Evolutionary conservation across 2,329 filamentous ascomycete genomes (phyloP).

Genomic region (Diaporthe eres): DNA sequence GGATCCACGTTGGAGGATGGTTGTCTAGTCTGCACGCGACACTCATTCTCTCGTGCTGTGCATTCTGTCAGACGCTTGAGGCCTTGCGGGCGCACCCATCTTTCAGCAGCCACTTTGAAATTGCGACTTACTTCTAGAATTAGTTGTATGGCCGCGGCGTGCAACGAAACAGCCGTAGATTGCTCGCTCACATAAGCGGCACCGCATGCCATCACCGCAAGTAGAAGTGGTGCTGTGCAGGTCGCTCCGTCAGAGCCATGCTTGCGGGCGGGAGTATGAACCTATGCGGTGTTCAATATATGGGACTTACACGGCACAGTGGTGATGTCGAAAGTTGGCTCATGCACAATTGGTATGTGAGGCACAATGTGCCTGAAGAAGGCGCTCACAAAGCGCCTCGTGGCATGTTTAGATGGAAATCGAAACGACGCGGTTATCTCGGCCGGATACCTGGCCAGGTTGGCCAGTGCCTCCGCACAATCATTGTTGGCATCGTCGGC

Average conservation of each 20-base stretch:
- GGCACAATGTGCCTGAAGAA: not conserved
- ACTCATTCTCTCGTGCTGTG: not conserved
- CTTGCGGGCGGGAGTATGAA: not conserved
- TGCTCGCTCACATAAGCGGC: constrained; percentile 1
- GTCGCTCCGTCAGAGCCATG: not conserved
- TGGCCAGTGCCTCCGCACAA: not conserved
- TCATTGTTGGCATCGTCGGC: not conserved
- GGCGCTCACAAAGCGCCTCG: constrained; percentile 2
- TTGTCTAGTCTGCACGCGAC: not conserved
- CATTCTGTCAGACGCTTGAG: not conserved
- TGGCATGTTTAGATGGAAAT: not conserved
- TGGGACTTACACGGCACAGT: not conserved
- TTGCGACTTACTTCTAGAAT: not conserved
- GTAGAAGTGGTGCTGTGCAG: not conserved
- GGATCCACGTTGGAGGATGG: not conserved
- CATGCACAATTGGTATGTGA: not conserved
- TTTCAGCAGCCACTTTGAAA: not conserved
- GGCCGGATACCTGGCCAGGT: not conserved
- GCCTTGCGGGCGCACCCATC: not conserved
- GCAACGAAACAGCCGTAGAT: not conserved
- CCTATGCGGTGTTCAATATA: no score
- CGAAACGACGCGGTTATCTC: not conserved
- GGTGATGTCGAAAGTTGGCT: not conserved
- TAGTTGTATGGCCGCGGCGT: not conserved
- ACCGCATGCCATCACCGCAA: not conserved